phyloP scores from a whole-genome alignment of 306 rosid species.

The Acacia acuminata region DNA sequence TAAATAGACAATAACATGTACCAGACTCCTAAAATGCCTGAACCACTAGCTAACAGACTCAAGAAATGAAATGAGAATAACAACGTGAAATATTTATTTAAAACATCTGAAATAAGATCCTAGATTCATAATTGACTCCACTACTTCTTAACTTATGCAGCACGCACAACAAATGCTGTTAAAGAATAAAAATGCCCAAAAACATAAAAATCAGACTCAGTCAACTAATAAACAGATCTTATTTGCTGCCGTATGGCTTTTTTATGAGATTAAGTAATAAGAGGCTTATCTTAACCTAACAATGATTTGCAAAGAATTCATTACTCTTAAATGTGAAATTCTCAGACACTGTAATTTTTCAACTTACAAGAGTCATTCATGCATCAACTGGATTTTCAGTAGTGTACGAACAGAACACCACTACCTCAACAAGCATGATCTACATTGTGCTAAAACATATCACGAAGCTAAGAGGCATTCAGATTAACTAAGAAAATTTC shows the following conservation, averaged over 20 bases:
- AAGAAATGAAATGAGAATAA: too few species aligned
- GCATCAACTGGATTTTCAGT: constrained; percentile 12
- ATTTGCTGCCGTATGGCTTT: neutral
- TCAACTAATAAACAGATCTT: neutral
- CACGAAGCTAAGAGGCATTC: constrained; percentile 10
- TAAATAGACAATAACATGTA: too few species aligned
- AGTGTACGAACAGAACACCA: neutral
- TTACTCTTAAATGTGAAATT: neutral
- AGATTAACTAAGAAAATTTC: constrained; percentile 4
- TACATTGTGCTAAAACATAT: constrained; percentile 7
- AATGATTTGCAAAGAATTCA: constrained; percentile 2
- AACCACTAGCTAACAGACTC: neutral
- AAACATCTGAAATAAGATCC: neutral
- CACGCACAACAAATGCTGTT: neutral
- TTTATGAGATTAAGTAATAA: neutral
- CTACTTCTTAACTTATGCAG: neutral
- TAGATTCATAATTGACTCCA: neutral
- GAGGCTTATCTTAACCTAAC: neutral
- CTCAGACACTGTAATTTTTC: constrained; percentile 3
- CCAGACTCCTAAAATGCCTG: too few species aligned
- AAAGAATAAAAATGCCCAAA: too few species aligned
- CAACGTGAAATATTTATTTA: neutral
- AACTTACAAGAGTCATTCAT: constrained; percentile 9
- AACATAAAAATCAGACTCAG: neutral
- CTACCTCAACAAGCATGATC: neutral